These are phyloP conservation scores for Leccinum variabile DNA, from an alignment of 1,284 basidiomycete species.

Conservation along the genomic window DNA sequence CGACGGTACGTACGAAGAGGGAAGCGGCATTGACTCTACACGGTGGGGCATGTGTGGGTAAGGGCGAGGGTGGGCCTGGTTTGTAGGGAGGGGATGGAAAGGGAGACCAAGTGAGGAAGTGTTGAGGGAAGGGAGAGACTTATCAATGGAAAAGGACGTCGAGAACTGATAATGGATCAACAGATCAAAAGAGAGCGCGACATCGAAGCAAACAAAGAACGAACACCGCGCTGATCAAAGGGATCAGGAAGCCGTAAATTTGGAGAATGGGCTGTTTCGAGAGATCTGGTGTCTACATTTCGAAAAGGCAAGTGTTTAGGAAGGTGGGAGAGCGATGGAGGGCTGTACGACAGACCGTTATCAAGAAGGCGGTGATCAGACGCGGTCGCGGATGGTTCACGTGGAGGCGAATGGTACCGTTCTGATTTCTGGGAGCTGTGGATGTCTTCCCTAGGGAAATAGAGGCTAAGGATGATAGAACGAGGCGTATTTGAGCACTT, in stretches of 20 bases:
- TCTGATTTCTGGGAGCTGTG: conserved; percentile 29
- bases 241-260: conserved; percentile 39
- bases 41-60: conserved; percentile 34
- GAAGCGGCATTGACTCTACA: conserved; percentile 33
- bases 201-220: conserved; percentile 41
- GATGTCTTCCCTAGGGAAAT: conserved; percentile 31
- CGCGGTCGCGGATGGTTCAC: conserved; percentile 25
- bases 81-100: conserved; percentile 8
- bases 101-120: conserved; percentile 22
- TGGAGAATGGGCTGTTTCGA: conserved; percentile 35
- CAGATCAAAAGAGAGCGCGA: conserved; percentile 38
- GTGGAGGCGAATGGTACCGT: conserved; percentile 21
- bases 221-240: conserved; percentile 38
- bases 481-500: conserved; percentile 29
- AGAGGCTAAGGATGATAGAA: conserved; percentile 19
- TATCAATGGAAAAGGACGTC: conserved; percentile 36
- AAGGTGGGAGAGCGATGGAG: conserved; percentile 24
- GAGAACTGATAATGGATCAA: conserved; percentile 41
- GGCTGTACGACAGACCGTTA: conserved; percentile 34
- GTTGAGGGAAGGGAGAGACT: conserved; percentile 25
- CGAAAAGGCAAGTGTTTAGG: conserved; percentile 32
- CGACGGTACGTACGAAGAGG: conserved; percentile 32
- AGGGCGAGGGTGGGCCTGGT: conserved; percentile 9
- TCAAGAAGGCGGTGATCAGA: conserved; percentile 37
- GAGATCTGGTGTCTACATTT: conserved; percentile 35